Evolutionary conservation across 2,329 filamentous ascomycete genomes (phyloP), one percentile per base, ranked within the genome.

Genomic region (Rutstroemia sydowiana): DNA sequence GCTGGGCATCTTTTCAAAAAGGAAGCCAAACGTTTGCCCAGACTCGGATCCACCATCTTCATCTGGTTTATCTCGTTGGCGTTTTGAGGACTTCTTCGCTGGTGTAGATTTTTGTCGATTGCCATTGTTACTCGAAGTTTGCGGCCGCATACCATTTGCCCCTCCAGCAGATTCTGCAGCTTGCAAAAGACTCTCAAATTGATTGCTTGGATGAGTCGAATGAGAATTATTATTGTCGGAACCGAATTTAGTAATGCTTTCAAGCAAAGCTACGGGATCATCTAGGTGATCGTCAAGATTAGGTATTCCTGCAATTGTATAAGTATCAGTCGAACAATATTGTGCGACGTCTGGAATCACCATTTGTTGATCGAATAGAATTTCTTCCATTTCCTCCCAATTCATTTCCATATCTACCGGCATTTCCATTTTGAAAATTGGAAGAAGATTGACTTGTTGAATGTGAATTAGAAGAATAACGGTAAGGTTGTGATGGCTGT

Each of bases 141-240:
- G 28, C 11, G 44, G 13, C 21, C 28, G 57, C 20, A 26, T 21
- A 18, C 34, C 41, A 41, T 55, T 53, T 48, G 41, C 46, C 11
- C 51, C 61, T 36, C 53, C 60, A 48, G 62, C 59, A 6, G 57
- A 63, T 21, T 56, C 61, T 28, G 57, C 63, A 21, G 63, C 61
- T 50, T 63, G 47, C 9, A 64, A 50, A 14, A 64, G 45, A 40
- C 55, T 63, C 21, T 57, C 59, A 20, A 65, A 63, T 43, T 61
- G 57, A 41, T 60, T 55, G 49, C 60, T 61, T 20, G 48, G 20
- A 32, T 18, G 23, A 26, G 23, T 16, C 13, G 18, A 36, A 10
- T 26, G 16, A 23, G 20, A 14, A 14, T 36, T 21, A 20, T 39
- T 6, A 23, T 18, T 46, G 36, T 54, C 53, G 26, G 49, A 48